Evolutionary conservation across 2,329 filamentous ascomycete genomes (phyloP), one percentile per base, ranked within the genome.

Genomic region (Dactylellina parvicollis): DNA sequence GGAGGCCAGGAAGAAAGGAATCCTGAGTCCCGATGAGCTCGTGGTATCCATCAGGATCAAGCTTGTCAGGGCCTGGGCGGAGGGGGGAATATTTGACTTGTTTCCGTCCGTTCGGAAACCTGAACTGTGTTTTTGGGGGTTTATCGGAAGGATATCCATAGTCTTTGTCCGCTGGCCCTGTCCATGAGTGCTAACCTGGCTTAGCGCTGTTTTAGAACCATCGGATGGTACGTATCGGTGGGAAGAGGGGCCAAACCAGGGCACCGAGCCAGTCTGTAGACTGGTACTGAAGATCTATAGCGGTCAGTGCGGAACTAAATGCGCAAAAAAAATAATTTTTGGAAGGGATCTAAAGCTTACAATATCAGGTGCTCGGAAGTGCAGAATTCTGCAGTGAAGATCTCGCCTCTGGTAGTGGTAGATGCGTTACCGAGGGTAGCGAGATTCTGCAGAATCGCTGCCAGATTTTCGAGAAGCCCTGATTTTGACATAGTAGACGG

Each of bases 371-470:
- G 14, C 47, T 55, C n/a, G n/a, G 20, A 24, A 30, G 46, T 54
- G 47, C 34, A 34, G 28, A 46, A n/a, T 67, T 50, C 54, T 69
- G 64, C 64, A 69, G 46, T 34, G 49, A 34, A 69, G 64, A 69
- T 69, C 64, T 69, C 55, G 64, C 64, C 55, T 69, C 47, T 61
- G 38, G 46, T 30, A 32, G 36, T 61, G 38, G 46, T 30, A 32
- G 36, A 28, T 69, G 64, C 64, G 55, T 69, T 69, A 69, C 64
- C 64, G 64, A 69, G 47, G 22, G 28, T 24, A 40, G 38, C 38
- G 38, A 47, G 36, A 32, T 40, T 34, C 22, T 54, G 49, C 44
- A 18, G 26, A 18, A 3, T 16, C 16, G 52, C 22, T 20, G 9
- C 16, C 40, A 14, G 40, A 20, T 20, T 22, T 22, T 22, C n/a